A percentile compares a stretch with the other conserved stretches of the same genome.
Evolutionary conservation across 179 eudicot genomes (phyloP).

Genomic region (Corrigiola litoralis): DNA sequence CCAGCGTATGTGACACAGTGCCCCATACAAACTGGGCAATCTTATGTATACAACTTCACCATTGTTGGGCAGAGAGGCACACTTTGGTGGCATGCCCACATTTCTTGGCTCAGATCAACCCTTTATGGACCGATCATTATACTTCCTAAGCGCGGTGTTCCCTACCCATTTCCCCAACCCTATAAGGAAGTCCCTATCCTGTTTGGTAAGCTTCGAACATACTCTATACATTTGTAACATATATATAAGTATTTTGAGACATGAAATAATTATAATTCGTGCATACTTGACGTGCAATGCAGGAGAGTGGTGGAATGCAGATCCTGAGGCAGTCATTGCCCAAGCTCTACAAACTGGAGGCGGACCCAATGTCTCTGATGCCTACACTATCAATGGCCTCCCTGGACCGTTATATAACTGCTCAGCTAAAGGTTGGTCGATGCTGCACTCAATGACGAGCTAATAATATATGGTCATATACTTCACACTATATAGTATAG

Average conservation of each 20-base stretch:
- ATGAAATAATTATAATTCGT: background rate
- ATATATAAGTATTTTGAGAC: background rate
- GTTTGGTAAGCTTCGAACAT: slow-evolving; percentile 16
- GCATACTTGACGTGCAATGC: background rate
- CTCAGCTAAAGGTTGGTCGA: slow-evolving; percentile 29
- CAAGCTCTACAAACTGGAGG: slow-evolving; percentile 33
- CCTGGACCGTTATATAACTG: slow-evolving; percentile 35
- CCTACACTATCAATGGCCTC: slow-evolving; percentile 35
- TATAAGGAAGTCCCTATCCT: slow-evolving; percentile 29
- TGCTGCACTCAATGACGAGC: too few relatives aligned
- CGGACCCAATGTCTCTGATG: slow-evolving; percentile 35
- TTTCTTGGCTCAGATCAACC: slow-evolving; percentile 35
- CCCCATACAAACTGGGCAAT: slow-evolving; percentile 32
- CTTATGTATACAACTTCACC: slow-evolving; percentile 33
- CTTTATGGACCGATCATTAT: slow-evolving; percentile 33
- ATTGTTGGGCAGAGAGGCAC: slow-evolving; percentile 36
- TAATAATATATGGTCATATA: too few relatives aligned
- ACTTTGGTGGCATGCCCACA: slow-evolving; percentile 34
- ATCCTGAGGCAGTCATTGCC: slow-evolving; percentile 26
- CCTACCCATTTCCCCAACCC: slow-evolving; percentile 27
- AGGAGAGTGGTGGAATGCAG: slow-evolving; percentile 40
- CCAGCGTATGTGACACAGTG: slow-evolving; percentile 38
- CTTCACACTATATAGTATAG: background rate
- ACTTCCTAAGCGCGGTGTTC: slow-evolving; percentile 25
- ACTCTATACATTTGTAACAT: background rate